Percentiles rank a stretch among this genome's conserved stretches.
phyloP scores from a whole-genome alignment of 2,329 filamentous ascomycete species.

The Zarea fungicola region DNA sequence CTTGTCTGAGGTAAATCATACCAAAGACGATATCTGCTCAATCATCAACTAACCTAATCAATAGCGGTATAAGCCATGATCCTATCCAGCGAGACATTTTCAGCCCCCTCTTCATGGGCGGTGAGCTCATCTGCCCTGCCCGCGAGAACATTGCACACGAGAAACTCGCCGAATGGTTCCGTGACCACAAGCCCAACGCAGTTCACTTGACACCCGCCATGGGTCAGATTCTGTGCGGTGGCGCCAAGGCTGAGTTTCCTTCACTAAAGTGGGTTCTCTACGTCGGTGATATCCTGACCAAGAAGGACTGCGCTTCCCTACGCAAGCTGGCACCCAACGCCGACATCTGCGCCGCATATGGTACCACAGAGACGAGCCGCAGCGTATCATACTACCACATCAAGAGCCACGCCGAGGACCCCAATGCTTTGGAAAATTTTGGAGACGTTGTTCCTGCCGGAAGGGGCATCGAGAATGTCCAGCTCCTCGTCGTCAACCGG shows the following conservation, averaged over 20 bases:
- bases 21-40: too few species aligned
- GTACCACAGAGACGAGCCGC: constrained; percentile 79
- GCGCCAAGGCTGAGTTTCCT: constrained; percentile 71
- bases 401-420: constrained; percentile 52
- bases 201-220: constrained; percentile 93
- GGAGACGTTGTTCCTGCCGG: constrained; percentile 76
- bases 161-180: constrained; percentile 83
- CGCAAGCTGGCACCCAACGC: constrained; percentile 70
- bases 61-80: constrained; percentile 69
- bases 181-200: constrained; percentile 65
- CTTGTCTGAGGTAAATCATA: too few species aligned
- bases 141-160: constrained; percentile 84
- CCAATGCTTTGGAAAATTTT: constrained; percentile 40
- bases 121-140: constrained; percentile 70
- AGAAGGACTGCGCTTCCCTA: constrained; percentile 71
- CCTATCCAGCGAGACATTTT: constrained; percentile 73
- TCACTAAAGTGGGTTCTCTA: constrained; percentile 77
- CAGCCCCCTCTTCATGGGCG: constrained; percentile 82
- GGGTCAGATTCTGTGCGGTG: constrained; percentile 90
- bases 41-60: too few species aligned
- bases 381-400: constrained; percentile 79
- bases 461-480: constrained; percentile 81
- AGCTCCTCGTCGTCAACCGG: constrained; percentile 76
- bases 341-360: constrained; percentile 79
- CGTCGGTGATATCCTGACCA: constrained; percentile 86